A percentile compares a stretch with the other conserved stretches of the same genome.
Evolutionary conservation across 192 early-diverging fungal species (phyloP).

Genomic region (Mortierella claussenii): DNA sequence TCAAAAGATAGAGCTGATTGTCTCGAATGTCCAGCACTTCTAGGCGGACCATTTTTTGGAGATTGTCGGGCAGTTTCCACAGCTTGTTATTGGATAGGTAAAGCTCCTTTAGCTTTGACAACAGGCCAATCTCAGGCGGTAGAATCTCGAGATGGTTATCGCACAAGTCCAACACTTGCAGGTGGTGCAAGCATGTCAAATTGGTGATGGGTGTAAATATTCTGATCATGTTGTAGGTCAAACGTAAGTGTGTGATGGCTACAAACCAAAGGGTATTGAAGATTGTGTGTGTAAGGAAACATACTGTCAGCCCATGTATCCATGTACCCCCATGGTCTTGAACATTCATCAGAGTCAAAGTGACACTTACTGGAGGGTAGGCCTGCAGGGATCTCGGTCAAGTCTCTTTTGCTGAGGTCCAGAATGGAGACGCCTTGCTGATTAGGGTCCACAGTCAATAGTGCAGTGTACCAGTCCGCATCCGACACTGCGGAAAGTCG

Average conservation of each 20-base stretch:
- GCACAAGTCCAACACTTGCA: slow-evolving; percentile 54
- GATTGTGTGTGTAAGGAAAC: neutral
- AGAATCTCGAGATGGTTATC: slow-evolving; percentile 48
- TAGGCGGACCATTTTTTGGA: slow-evolving; percentile 42
- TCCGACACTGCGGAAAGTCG: slow-evolving; percentile 37
- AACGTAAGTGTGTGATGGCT: slow-evolving; percentile 47
- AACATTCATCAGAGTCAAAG: neutral
- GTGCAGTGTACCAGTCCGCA: slow-evolving; percentile 28
- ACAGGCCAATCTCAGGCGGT: slow-evolving; percentile 46
- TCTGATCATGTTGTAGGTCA: slow-evolving; percentile 42
- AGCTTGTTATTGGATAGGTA: slow-evolving; percentile 50
- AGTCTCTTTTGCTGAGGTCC: slow-evolving; percentile 40
- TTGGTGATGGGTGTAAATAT: slow-evolving; percentile 19
- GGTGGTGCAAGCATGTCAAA: slow-evolving; percentile 24
- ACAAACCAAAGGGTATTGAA: too few species aligned
- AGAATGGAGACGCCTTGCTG: slow-evolving; percentile 40
- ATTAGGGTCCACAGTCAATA: slow-evolving; percentile 8
- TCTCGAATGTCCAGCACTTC: slow-evolving; percentile 53
- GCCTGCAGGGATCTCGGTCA: slow-evolving; percentile 30
- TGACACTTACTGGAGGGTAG: slow-evolving; percentile 31
- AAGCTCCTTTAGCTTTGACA: slow-evolving; percentile 44
- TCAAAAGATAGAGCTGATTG: slow-evolving; percentile 43
- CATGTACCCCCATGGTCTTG: neutral
- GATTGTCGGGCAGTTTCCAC: slow-evolving; percentile 40
- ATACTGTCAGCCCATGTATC: neutral